These are phyloP conservation scores for Odontarrhena argentea DNA, from an alignment of 345 rosid species.

Conservation along the genomic window DNA sequence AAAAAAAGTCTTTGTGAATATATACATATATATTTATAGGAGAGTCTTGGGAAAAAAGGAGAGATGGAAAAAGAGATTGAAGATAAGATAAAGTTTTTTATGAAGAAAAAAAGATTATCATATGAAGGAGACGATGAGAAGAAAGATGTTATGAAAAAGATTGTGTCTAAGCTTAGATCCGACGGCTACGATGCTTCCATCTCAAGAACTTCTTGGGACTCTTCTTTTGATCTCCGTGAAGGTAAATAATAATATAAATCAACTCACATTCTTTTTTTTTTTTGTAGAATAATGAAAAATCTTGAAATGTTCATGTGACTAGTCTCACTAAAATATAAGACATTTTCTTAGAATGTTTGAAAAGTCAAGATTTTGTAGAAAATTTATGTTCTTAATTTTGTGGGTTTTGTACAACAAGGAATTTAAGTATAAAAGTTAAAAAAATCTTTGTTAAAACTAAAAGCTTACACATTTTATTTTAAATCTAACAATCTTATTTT, in stretches of 20 bases:
- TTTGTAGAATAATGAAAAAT: neutral
- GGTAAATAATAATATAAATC: slow-evolving; percentile 29
- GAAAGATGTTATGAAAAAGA: slow-evolving; percentile 43
- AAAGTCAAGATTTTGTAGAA: slow-evolving; percentile 9
- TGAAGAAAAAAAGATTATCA: slow-evolving; percentile 23
- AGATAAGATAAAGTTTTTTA: slow-evolving; percentile 37
- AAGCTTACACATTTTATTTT: too few relatives aligned
- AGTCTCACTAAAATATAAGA: neutral
- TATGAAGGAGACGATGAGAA: slow-evolving; percentile 40
- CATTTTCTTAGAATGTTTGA: neutral
- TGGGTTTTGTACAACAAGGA: too few relatives aligned
- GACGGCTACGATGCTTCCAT: slow-evolving; percentile 46
- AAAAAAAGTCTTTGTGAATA: neutral
- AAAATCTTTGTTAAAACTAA: too few relatives aligned
- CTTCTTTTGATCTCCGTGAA: slow-evolving; percentile 40
- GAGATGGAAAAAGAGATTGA: slow-evolving; percentile 44
- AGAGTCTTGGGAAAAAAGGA: slow-evolving; percentile 36
- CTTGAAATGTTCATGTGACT: slow-evolving; percentile 7
- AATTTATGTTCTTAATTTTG: too few relatives aligned
- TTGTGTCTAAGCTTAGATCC: slow-evolving; percentile 40
- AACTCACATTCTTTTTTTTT: neutral
- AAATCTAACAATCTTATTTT: too few relatives aligned
- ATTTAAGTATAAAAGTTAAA: too few relatives aligned
- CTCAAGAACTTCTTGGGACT: slow-evolving; percentile 43
- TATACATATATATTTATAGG: slow-evolving; percentile 33